These are phyloP conservation scores for Suillus subalutaceus DNA, from an alignment of 768 basidiomycete genomes.

Conservation along the genomic window DNA sequence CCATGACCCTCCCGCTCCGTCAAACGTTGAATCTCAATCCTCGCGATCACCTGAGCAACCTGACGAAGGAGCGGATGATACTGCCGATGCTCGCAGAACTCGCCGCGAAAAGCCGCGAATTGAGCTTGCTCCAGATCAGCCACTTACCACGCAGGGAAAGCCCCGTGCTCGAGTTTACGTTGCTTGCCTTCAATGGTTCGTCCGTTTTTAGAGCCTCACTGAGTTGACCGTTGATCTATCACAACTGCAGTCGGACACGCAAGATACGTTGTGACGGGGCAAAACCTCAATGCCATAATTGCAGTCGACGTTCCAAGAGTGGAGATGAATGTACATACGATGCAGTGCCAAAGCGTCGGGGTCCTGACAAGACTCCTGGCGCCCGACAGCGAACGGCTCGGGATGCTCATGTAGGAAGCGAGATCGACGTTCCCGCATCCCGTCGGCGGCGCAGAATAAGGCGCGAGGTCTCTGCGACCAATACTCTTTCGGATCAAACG, in stretches of 20 bases:
- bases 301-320: constrained; percentile 51
- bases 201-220: constrained; percentile 8
- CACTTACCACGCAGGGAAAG: constrained; percentile 81
- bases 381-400: constrained; percentile 67
- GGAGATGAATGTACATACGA: constrained; percentile 67
- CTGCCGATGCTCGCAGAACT: constrained; percentile 34
- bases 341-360: constrained; percentile 71
- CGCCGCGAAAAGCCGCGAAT: constrained; percentile 62
- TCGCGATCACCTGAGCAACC: constrained; percentile 9
- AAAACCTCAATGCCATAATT: constrained; percentile 77
- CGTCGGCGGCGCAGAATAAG: constrained; percentile 27
- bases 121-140: constrained; percentile 74
- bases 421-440: constrained; percentile 27
- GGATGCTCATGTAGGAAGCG: constrained; percentile 40
- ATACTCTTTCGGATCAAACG: constrained; percentile 12
- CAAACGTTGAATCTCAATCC: constrained; percentile 13
- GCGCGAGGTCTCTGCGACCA: constrained; percentile 10
- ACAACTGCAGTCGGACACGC: constrained; percentile 58
- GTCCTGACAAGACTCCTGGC: constrained; percentile 80
- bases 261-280: constrained; percentile 86
- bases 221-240: constrained; percentile 13
- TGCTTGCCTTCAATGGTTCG: constrained; percentile 78
- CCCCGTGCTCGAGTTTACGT: constrained; percentile 75
- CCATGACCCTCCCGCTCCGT: background rate
- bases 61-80: constrained; percentile 9